Base-by-base conservation (phyloP, 2,329 filamentous ascomycete species). In the Hymenoscyphus repandus region DNA sequence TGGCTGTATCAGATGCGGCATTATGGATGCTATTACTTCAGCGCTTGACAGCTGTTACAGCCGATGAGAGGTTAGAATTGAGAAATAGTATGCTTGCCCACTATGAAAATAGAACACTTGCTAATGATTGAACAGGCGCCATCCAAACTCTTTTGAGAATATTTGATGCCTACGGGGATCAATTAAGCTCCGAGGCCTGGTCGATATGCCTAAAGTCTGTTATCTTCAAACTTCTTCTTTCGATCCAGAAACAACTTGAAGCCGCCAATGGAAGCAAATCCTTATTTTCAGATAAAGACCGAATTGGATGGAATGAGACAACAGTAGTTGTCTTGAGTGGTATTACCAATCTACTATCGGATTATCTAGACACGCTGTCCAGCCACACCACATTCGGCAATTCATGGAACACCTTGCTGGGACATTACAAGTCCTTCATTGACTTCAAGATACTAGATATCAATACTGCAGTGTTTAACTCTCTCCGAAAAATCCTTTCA, bases 71-170 rank as follows among this genome's bases (percentile, higher is more conserved):
- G 42, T 72, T 87, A 2, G 90, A 95, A 64, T 74, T 93, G 39
- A 79, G 89, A 39, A 92, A 92, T 61, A 90, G 88, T 72, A 66
- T 58, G 73, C 66, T 10, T 5, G 30, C 45, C 56, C 61, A 15
- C 22, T n/a, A 37, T 30, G 20, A 27, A 6, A 6, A 33, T 13
- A 10, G 1, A 66, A 32, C 65, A 64, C 65, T 53, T 66, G 18
- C 47, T 68, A 45, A 70, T 75, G 43, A 68, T 15, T 61, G 30
- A 15, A 64, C 15, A 76, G 82, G 81, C 54, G 90, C 91, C 1
- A 88, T 96, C 18, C 92, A 96, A 66, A 96, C 92, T 0, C 73
- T 97, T 3, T 77, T 96, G 50, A 82, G 90, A 41, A 96, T 97
- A 17, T 90, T 97, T 56, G 90, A 96, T 66, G 90, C 89, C 1